phyloP scores from a whole-genome alignment of 2,329 filamentous ascomycete species.

The Colletotrichum sublineola region DNA sequence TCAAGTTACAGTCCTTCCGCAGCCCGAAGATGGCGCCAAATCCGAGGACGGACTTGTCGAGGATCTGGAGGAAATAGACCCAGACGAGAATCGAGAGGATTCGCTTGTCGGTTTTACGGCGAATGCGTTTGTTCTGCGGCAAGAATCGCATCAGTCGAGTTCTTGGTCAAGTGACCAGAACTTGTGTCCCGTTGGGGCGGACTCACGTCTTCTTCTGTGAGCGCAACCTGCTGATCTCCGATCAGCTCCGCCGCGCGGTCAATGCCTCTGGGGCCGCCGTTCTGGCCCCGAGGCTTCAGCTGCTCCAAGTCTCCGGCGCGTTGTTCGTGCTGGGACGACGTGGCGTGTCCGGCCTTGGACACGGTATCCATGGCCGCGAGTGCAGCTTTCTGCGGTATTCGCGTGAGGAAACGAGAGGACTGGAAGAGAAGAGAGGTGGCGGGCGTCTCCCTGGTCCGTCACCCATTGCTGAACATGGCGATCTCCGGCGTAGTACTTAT shows the following conservation, averaged over 20 bases:
- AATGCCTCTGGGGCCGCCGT: conserved; percentile 18
- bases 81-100: conserved; percentile 69
- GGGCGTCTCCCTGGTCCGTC: not conserved
- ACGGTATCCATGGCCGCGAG: conserved; percentile 22
- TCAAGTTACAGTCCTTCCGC: conserved; percentile 62
- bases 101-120: conserved; percentile 70
- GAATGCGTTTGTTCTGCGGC: conserved; percentile 65
- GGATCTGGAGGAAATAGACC: conserved; percentile 71
- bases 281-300: conserved; percentile 29
- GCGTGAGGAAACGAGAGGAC: not conserved
- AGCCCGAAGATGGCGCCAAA: conserved; percentile 70
- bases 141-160: not conserved
- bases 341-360: conserved; percentile 18
- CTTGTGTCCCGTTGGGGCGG: too few species aligned
- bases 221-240: conserved; percentile 35
- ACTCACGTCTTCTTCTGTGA: conserved; percentile 54
- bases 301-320: conserved; percentile 35
- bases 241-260: conserved; percentile 40
- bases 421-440: not conserved
- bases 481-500: conserved; percentile 32
- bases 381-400: not conserved
- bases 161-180: not conserved
- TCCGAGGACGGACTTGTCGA: conserved; percentile 71
- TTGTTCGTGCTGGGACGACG: conserved; percentile 36
- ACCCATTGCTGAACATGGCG: not conserved